phyloP scores from a whole-genome alignment of 345 rosid species.

The Eucalyptus pumila region DNA sequence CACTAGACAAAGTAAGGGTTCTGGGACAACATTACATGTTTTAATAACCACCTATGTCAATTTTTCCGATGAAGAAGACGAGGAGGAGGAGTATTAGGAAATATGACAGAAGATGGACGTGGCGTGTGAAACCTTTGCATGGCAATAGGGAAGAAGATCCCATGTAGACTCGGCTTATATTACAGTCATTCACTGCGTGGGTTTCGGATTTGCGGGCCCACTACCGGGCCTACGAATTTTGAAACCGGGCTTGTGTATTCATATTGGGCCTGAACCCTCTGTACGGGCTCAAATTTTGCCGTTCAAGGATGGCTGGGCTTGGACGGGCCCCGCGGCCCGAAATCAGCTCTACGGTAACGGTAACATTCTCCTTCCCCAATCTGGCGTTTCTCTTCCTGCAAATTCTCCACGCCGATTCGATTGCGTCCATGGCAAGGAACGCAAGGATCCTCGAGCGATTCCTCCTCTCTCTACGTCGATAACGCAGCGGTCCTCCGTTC shows the following conservation, averaged over 20 bases:
- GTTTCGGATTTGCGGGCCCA: not conserved
- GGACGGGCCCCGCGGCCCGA: not conserved
- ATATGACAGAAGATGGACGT: not conserved
- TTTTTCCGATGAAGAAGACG: not conserved
- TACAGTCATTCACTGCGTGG: not conserved
- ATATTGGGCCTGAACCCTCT: not conserved
- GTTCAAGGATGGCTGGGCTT: not conserved
- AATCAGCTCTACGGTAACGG: not conserved
- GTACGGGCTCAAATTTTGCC: not conserved
- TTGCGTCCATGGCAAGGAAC: not conserved
- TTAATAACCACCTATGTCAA: not conserved
- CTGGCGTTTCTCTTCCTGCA: not conserved
- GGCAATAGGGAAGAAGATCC: not conserved
- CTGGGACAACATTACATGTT: fast-evolving
- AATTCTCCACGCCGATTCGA: not conserved
- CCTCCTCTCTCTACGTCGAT: not conserved
- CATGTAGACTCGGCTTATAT: not conserved
- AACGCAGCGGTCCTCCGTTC: not conserved
- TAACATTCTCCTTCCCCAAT: not conserved
- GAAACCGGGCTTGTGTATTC: not conserved
- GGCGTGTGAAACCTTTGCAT: not conserved
- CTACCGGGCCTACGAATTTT: not conserved
- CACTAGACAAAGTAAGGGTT: not conserved
- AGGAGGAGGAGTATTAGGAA: not conserved
- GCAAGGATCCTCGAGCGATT: not conserved